Evolutionary conservation across 1,139 yeast genomes (phyloP).

Genomic region (Magnusiomyces tetraspermus): DNA sequence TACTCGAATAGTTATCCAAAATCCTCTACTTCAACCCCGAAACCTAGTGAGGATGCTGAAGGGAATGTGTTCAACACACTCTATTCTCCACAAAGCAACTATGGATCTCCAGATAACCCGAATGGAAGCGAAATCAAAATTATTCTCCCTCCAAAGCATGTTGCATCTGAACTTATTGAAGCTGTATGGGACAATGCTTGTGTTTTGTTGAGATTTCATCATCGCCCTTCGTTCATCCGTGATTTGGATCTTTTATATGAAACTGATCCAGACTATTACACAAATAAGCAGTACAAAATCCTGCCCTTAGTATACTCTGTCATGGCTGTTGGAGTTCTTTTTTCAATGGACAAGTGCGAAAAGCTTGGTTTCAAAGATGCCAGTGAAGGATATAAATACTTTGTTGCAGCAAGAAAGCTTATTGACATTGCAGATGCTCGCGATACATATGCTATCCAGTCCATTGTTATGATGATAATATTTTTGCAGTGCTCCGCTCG

Average conservation of each 20-base stretch:
- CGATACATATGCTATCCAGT: constrained; percentile 58
- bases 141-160: constrained; percentile 65
- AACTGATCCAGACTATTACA: constrained; percentile 58
- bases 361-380: constrained; percentile 36
- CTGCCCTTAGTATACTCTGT: constrained; percentile 69
- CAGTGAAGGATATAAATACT: constrained; percentile 69
- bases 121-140: constrained; percentile 40
- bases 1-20: no score
- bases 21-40: no score
- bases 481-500: constrained; percentile 87
- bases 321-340: constrained; percentile 66
- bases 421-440: constrained; percentile 59
- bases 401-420: constrained; percentile 69
- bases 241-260: constrained; percentile 51
- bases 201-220: constrained; percentile 74
- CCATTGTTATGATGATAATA: constrained; percentile 55
- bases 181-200: constrained; percentile 84
- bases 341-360: constrained; percentile 38
- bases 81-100: constrained; percentile 10
- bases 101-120: constrained; percentile 6
- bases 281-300: constrained; percentile 66
- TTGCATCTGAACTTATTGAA: constrained; percentile 60
- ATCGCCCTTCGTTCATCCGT: constrained; percentile 64
- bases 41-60: constrained; percentile 2
- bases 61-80: constrained; percentile 2